Percentiles rank a stretch among this genome's conserved stretches.
Conservation (phyloP, 2,329 filamentous ascomycete species). For the Cladosporium sp. region DNA sequence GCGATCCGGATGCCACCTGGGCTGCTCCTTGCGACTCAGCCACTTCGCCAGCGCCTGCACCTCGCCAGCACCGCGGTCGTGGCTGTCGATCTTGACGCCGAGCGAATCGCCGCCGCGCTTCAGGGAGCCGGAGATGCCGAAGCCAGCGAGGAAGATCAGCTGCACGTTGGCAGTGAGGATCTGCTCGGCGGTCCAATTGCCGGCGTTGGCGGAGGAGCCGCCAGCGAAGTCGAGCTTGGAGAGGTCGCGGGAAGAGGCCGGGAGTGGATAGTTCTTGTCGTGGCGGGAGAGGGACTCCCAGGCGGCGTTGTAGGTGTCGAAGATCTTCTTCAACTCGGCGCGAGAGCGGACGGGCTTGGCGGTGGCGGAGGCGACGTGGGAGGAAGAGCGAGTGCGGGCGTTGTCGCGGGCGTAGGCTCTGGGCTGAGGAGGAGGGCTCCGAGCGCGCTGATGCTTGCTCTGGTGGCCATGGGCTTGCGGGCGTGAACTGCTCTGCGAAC, state of each 20-base stretch:
- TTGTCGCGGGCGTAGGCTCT: neutral
- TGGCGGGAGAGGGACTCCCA: neutral
- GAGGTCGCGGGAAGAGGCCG: neutral
- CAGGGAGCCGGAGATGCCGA: neutral
- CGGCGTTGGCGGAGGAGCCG: neutral
- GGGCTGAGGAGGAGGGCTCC: neutral
- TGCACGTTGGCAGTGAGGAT: conserved; percentile 12
- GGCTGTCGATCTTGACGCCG: neutral
- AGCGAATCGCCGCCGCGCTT: neutral
- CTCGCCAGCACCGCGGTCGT: neutral
- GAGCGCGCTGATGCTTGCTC: neutral
- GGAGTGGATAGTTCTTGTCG: neutral
- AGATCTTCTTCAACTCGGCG: neutral
- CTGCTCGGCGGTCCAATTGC: neutral
- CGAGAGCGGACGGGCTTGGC: neutral
- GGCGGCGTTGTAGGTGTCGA: conserved; percentile 1
- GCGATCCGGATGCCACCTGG: conserved; percentile 11
- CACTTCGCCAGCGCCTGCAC: neutral
- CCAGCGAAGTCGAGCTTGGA: neutral
- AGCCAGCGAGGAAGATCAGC: conserved; percentile 9
- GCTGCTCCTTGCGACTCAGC: conserved; percentile 2
- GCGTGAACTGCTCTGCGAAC: neutral
- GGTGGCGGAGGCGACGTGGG: neutral
- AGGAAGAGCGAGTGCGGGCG: neutral
- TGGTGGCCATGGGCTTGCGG: neutral